Percentiles rank a stretch among this genome's conserved stretches.
Evolutionary conservation across 345 rosid genomes (phyloP).

Genomic region (Brassica carinata): DNA sequence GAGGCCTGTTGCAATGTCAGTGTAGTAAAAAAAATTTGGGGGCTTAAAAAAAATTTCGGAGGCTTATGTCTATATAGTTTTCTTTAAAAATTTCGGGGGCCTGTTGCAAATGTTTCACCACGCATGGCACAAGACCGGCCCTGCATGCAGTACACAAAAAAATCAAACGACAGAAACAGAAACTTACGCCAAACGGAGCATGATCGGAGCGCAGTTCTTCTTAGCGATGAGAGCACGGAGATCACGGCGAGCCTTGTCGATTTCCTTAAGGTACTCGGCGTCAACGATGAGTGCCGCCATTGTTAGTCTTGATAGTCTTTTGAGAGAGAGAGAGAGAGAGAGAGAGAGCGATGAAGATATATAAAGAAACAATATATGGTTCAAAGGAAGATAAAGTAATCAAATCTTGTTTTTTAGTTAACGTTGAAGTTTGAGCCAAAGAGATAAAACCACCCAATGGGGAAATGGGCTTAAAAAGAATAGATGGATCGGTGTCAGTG

Average conservation of each 20-base stretch:
- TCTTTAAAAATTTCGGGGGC: no score
- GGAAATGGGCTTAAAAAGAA: conserved; percentile 12
- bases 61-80: no score
- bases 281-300: conserved; percentile 75
- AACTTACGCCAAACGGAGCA: conserved; percentile 87
- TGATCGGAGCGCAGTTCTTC: conserved; percentile 88
- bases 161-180: neutral
- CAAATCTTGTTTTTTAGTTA: neutral
- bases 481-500: conserved; percentile 27
- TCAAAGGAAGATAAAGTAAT: neutral
- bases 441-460: conserved; percentile 29
- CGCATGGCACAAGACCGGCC: no score
- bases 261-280: conserved; percentile 71
- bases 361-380: neutral
- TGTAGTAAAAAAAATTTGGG: no score
- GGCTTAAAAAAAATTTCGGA: no score
- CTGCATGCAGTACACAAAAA: conserved; percentile 1
- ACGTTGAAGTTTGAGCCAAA: conserved; percentile 31
- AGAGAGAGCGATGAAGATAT: neutral
- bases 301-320: neutral
- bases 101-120: no score
- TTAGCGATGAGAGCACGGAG: conserved; percentile 76
- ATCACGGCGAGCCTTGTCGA: conserved; percentile 82
- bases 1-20: no score
- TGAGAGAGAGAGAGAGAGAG: neutral